A percentile compares a stretch with the other conserved stretches of the same genome.
Evolutionary conservation across 164 flowering plant genomes (phyloP).

Genomic region (Platanus orientalis): DNA sequence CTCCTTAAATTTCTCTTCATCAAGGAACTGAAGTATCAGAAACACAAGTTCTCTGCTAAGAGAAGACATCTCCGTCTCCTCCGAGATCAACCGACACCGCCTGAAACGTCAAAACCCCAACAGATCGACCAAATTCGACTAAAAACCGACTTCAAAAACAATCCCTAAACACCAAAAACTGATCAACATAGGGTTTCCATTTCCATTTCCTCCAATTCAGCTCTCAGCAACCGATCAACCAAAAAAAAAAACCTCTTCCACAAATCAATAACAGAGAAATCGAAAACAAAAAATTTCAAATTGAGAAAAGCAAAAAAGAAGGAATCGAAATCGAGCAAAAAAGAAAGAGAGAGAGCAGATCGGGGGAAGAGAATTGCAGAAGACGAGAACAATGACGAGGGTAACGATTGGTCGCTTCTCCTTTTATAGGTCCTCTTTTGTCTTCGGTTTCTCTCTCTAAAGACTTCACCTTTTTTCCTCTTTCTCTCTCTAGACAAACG

Average conservation of each 20-base stretch:
- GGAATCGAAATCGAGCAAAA: too few species aligned
- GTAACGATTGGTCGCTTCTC: not conserved
- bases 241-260: not conserved
- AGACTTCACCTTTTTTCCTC: not conserved
- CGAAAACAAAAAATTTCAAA: not conserved
- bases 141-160: not conserved
- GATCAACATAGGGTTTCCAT: not conserved
- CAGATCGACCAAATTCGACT: not conserved
- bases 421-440: not conserved
- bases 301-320: not conserved
- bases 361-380: not conserved
- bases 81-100: slow-evolving; percentile 5
- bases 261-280: not conserved
- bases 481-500: not conserved
- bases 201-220: not conserved
- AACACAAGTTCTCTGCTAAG: slow-evolving; percentile 18
- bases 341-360: not conserved
- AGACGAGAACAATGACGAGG: not conserved
- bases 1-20: slow-evolving; percentile 17
- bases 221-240: not conserved
- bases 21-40: slow-evolving; percentile 16
- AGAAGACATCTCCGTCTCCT: slow-evolving; percentile 7
- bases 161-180: not conserved
- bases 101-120: not conserved
- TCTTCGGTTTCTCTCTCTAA: not conserved